phyloP scores from a whole-genome alignment of 2,329 filamentous ascomycete genomes.

The Xylariaceae sp. region DNA sequence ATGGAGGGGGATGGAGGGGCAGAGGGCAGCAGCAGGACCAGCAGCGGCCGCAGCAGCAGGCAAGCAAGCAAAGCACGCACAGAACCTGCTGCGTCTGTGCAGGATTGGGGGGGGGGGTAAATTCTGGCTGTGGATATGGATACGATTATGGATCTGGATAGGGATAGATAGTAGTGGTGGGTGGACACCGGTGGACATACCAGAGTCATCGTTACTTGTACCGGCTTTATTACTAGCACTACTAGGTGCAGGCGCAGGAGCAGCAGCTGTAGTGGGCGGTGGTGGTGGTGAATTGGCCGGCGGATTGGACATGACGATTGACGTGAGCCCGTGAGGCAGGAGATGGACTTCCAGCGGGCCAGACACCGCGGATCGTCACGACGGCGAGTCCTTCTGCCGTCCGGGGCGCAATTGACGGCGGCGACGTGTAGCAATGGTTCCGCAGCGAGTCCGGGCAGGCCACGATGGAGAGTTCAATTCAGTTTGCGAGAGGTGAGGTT shows the following conservation, averaged over 20 bases:
- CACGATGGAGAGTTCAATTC: no score
- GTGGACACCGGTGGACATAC: constrained; percentile 20
- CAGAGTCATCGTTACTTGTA: constrained; percentile 31
- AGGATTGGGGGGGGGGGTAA: not conserved
- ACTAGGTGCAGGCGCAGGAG: no score
- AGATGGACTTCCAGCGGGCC: not conserved
- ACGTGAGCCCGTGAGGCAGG: constrained; percentile 1
- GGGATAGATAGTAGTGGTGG: constrained; percentile 7
- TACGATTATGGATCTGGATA: not conserved
- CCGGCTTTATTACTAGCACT: constrained; percentile 16
- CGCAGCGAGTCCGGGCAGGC: no score
- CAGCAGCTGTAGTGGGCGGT: constrained; percentile 26
- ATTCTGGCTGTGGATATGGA: constrained; percentile 2
- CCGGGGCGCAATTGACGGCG: constrained; percentile 1
- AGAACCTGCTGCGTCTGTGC: not conserved
- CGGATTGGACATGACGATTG: constrained; percentile 23
- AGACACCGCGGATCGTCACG: no score
- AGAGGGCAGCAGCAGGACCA: constrained; percentile 9
- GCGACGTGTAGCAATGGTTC: no score
- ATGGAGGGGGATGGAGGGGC: constrained; percentile 14
- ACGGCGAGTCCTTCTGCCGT: no score
- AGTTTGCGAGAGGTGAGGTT: not conserved
- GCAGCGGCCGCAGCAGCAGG: no score
- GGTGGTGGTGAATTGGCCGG: constrained; percentile 19
- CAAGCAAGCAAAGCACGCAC: no score